Evolutionary conservation across 495 filamentous ascomycete species (phyloP), one percentile per base, ranked within the genome.

Genomic region (Penicillium lagena): DNA sequence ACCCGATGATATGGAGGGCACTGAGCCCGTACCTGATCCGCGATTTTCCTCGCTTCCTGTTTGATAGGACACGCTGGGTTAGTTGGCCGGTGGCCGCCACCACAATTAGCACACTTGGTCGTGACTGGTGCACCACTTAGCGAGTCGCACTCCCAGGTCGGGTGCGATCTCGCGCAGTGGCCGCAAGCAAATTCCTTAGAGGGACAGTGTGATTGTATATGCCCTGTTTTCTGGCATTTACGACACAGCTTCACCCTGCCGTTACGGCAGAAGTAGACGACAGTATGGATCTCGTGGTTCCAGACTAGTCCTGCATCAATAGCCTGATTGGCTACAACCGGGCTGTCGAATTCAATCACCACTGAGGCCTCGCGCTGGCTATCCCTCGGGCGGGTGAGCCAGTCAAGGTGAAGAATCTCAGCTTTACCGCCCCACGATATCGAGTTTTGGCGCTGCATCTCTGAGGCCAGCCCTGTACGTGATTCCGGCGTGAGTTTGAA

Each of bases 271-370:
- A 50, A 50, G 7, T 36, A 30, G 11, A 27, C 29, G 5, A 39
- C 39, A 12, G 38, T 34, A 32, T 41, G 48, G 17, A 43, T 50
- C 7, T 42, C 10, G 29, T 41, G 14, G 1, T 42, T 39, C 55
- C 52, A 55, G 5, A 55, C 15, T 15, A 39, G 36, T 0, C 52
- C 43, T 9, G 14, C 9, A n/a, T 11, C 12, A 17, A 59, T 50
- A 0, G 52, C 55, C 8, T 29, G 40, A 42, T 59, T 55, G 12
- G 55, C 52, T 10, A 43, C 46, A 5, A 45, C 29, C 12, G 48
- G 52, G 45, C 38, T 47, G 11, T 48, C 50, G 40, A 55, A 52
- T 36, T 55, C 52, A 8, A 59, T 44, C 28, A 59, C 2, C n/a
- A 59, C 32, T 9, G 40, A 55, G 34, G 50, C 50, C 7, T 43